Base-by-base conservation (phyloP, 164 flowering plant genomes). In the Nymphaea colorata region DNA sequence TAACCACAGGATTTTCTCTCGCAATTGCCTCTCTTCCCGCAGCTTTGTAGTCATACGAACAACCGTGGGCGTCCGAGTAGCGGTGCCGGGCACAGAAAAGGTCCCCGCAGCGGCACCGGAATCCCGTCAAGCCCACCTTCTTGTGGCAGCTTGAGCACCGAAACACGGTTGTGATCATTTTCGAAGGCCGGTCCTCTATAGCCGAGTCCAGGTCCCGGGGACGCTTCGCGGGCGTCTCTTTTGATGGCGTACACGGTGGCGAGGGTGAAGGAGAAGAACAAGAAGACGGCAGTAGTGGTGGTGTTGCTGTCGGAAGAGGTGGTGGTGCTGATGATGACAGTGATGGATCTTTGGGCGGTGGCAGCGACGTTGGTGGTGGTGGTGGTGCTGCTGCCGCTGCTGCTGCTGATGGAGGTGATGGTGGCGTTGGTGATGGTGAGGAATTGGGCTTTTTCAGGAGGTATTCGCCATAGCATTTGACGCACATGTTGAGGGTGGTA, bases 71-170 rank as follows among this genome's bases (percentile, higher is more conserved):
- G 64, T 84, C 87, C 11, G 90, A 80, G 72, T 86, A 85, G 69
- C 91, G 80, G 64, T 86, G 91, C 59, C 73, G 78, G 8, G 82
- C 72, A 69, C 91, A 86, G 77, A 85, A 86, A 6, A 85, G 79
- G 42, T 83, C 86, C 1, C 91, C 91, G 68, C 91, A 86, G 8
- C 91, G 77, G 70, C 91, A 86, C 42, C 85, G 70, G 76, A 86
- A 80, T 15, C 91, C 91, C 71, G 91, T 86, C 82, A 86, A 78
- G 3, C 91, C 91, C 4, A 86, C 91, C 79, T 74, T 81, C 61
- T 77, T 75, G 70, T 76, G 64, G 75, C 91, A 86, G 3, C 87
- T 86, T 10, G 86, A 77, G 70, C 91, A 86, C 66, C 88, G 74
- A 15, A 51, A 51, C 57, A 51, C 57, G 12, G 57, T 51, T 15